These are phyloP conservation scores for Phytophthora agathidicida DNA, from an alignment of 352 stramenopile genomes.

Conservation along the genomic window DNA sequence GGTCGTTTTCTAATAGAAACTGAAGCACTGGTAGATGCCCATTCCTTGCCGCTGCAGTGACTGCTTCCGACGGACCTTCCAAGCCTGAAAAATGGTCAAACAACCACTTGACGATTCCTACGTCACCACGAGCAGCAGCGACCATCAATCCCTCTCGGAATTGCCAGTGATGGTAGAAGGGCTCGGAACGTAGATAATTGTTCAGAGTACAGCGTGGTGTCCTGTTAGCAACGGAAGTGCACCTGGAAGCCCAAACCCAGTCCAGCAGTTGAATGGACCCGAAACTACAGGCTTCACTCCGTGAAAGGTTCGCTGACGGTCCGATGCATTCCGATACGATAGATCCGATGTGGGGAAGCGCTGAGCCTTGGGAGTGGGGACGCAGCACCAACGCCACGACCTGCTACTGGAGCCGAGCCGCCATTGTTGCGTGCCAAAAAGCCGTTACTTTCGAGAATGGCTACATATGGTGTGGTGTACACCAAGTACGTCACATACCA, in stretches of 20 bases:
- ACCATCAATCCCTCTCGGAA: not conserved
- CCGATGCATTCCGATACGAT: conserved; percentile 3
- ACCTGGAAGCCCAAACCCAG: conserved; percentile 1
- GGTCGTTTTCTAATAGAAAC: conserved; percentile 6
- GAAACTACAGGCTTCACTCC: not conserved
- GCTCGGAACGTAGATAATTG: not conserved
- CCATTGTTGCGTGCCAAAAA: no score
- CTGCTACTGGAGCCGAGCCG: not conserved
- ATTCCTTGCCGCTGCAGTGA: not conserved
- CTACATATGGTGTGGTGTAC: no score
- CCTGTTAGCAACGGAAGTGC: not conserved
- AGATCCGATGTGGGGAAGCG: conserved; percentile 2
- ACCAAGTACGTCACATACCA: no score
- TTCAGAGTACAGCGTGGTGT: not conserved
- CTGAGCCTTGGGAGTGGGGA: not conserved
- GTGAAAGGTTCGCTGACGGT: not conserved
- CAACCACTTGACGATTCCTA: conserved; percentile 5
- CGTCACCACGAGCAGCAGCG: not conserved
- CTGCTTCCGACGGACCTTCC: not conserved
- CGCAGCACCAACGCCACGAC: not conserved
- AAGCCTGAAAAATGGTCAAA: conserved; percentile 6
- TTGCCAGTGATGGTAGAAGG: conserved; percentile 4
- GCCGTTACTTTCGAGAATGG: no score
- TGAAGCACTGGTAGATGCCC: conserved; percentile 2
- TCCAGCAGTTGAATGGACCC: not conserved